A percentile compares a stretch with the other conserved stretches of the same genome.
Evolutionary conservation across 805 yeast species (phyloP).

Genomic region (Wickerhamomyces sydowiorum): DNA sequence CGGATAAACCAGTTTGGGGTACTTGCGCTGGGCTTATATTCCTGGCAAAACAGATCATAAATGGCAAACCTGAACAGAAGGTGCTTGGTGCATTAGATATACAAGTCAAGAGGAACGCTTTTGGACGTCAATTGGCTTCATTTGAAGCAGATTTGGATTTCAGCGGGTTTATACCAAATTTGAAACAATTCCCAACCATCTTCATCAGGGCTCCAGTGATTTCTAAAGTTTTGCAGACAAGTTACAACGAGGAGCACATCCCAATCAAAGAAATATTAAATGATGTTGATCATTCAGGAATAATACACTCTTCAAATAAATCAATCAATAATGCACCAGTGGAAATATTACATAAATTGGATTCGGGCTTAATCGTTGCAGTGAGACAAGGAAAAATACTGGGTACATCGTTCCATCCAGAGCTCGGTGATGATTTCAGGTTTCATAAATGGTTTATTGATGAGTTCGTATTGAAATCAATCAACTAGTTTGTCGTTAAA

Average conservation of each 20-base stretch:
- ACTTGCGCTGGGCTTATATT: constrained; percentile 82
- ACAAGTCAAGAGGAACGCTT: constrained; percentile 64
- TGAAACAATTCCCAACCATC: constrained; percentile 33
- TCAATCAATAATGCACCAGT: constrained; percentile 19
- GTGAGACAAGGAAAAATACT: constrained; percentile 61
- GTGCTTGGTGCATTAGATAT: constrained; percentile 62
- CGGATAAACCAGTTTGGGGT: constrained; percentile 67
- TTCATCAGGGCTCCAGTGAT: constrained; percentile 80
- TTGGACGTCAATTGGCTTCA: constrained; percentile 72
- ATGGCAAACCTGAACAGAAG: constrained; percentile 49
- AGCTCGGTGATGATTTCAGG: constrained; percentile 49
- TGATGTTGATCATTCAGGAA: not conserved
- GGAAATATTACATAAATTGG: constrained; percentile 35
- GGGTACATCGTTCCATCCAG: constrained; percentile 83
- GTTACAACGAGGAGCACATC: not conserved
- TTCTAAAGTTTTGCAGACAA: constrained; percentile 19
- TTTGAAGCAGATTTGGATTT: constrained; percentile 45
- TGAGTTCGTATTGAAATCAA: constrained; percentile 30
- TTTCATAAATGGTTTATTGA: constrained; percentile 69
- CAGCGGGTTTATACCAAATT: constrained; percentile 32
- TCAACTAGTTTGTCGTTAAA: too few species aligned
- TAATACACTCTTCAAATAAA: not conserved
- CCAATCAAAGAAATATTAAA: not conserved
- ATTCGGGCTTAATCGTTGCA: constrained; percentile 51
- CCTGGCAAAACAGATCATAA: constrained; percentile 46